phyloP scores from a whole-genome alignment of 257 asterid species.

The Plantago ovata region DNA sequence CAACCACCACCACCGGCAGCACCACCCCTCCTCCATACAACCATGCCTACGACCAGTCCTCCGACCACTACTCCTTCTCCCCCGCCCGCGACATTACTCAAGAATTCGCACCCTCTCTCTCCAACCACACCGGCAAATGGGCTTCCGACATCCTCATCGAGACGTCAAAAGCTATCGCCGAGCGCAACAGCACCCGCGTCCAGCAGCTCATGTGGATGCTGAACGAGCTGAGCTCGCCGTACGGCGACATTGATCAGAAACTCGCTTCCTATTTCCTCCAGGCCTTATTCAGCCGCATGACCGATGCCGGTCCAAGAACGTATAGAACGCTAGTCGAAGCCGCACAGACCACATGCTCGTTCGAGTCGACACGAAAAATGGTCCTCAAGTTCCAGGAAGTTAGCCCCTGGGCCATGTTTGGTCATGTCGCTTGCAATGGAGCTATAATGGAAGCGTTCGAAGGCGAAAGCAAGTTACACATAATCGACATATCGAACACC shows the following conservation, averaged over 20 bases:
- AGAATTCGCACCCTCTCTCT: conserved; percentile 56
- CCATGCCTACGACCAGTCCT: conserved; percentile 29
- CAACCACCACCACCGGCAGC: conserved; percentile 29
- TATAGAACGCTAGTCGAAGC: conserved; percentile 48
- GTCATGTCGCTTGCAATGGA: conserved; percentile 89
- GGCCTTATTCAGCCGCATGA: conserved; percentile 75
- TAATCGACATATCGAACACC: conserved; percentile 77
- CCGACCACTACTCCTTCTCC: conserved; percentile 39
- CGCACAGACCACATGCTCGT: conserved; percentile 56
- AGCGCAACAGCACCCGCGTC: conserved; percentile 47
- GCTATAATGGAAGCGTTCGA: conserved; percentile 93
- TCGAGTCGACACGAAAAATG: conserved; percentile 69
- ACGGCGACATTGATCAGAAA: conserved; percentile 85
- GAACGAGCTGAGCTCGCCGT: conserved; percentile 82
- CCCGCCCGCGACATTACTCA: conserved; percentile 39
- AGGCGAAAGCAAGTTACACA: conserved; percentile 69
- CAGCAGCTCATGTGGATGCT: conserved; percentile 99
- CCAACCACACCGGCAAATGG: conserved; percentile 49
- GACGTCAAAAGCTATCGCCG: conserved; percentile 65
- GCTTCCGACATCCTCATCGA: conserved; percentile 70
- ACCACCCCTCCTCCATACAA: conserved; percentile 30
- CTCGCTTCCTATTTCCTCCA: conserved; percentile 81
- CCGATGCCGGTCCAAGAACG: conserved; percentile 70
- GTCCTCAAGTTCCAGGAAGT: conserved; percentile 86
- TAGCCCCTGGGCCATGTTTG: conserved; percentile 89